Percentiles rank a stretch among this genome's conserved stretches.
Evolutionary conservation across 371 early-diverging fungal species (phyloP).

Genomic region (Dentiscutata heterogama): DNA sequence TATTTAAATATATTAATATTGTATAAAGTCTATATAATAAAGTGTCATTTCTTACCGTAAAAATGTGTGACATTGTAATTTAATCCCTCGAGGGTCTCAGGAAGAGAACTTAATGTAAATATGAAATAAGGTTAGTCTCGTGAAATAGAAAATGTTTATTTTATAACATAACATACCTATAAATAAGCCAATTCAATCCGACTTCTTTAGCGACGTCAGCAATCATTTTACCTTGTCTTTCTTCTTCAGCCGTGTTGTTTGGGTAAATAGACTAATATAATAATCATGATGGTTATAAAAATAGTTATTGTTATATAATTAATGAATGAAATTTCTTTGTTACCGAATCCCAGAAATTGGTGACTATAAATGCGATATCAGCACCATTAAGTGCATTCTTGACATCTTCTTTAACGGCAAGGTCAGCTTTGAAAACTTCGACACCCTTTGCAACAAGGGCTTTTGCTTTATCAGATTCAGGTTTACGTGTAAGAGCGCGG

Average conservation of each 20-base stretch:
- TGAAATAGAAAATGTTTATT: not conserved
- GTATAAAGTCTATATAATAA: no score
- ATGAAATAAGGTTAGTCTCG: not conserved
- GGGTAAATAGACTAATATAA: not conserved
- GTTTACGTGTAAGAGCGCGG: not conserved
- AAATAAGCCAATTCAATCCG: slow-evolving; percentile 17
- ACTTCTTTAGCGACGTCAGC: slow-evolving; percentile 18
- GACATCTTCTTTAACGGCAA: not conserved
- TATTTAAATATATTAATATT: not conserved
- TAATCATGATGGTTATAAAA: not conserved
- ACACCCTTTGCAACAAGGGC: not conserved
- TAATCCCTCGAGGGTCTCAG: not conserved
- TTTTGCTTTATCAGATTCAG: slow-evolving; percentile 1
- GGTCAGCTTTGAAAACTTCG: not conserved
- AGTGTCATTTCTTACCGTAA: no score
- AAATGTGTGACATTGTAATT: no score
- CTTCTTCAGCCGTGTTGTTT: not conserved
- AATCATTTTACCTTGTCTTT: slow-evolving; percentile 22
- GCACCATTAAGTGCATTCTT: not conserved
- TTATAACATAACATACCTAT: not conserved
- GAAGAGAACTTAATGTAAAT: slow-evolving; percentile 9
- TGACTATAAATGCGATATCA: not conserved
- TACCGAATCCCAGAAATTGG: slow-evolving; percentile 19
- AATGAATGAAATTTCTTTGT: not conserved
- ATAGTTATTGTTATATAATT: not conserved